These are phyloP conservation scores for Elymus sibiricus DNA, from an alignment of 176 grass and related monocot species.

Conservation along the genomic window DNA sequence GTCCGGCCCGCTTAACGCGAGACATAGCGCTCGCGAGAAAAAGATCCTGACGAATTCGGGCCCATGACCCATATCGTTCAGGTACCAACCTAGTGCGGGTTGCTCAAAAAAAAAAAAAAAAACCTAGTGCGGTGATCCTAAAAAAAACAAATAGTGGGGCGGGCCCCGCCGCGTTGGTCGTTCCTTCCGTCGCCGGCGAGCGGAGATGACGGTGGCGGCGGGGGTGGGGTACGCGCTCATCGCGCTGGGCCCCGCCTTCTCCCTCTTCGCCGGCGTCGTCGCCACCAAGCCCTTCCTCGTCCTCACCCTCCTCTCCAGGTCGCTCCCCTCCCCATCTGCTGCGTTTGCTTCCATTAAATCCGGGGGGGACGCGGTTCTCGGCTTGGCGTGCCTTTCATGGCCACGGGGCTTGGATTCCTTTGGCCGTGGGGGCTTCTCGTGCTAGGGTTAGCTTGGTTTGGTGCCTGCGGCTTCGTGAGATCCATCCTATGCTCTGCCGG, in stretches of 20 bases:
- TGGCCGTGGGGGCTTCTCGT: not conserved
- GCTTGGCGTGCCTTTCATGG: not conserved
- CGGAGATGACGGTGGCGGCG: too few species aligned
- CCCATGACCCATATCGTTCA: too few species aligned
- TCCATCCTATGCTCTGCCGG: not conserved
- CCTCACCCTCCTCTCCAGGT: constrained; percentile 93
- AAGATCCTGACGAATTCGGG: too few species aligned
- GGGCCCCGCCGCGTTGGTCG: too few species aligned
- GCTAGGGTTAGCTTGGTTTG: not conserved
- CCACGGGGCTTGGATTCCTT: not conserved
- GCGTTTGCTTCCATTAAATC: not conserved
- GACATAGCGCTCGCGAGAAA: too few species aligned
- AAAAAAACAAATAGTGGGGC: too few species aligned
- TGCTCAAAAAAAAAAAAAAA: too few species aligned
- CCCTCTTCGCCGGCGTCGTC: constrained; percentile 81
- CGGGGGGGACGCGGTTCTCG: not conserved
- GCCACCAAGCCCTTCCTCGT: constrained; percentile 89
- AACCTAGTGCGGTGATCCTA: too few species aligned
- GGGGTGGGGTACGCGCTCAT: constrained; percentile 51
- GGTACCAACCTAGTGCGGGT: too few species aligned
- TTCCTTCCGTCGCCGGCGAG: too few species aligned
- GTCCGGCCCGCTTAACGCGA: too few species aligned
- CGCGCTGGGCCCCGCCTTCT: constrained; percentile 79
- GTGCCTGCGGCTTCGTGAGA: not conserved
- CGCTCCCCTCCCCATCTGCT: not conserved